A percentile compares a stretch with the other conserved stretches of the same genome.
Evolutionary conservation across 805 yeast genomes (phyloP).

Genomic region (Candida chilensis): DNA sequence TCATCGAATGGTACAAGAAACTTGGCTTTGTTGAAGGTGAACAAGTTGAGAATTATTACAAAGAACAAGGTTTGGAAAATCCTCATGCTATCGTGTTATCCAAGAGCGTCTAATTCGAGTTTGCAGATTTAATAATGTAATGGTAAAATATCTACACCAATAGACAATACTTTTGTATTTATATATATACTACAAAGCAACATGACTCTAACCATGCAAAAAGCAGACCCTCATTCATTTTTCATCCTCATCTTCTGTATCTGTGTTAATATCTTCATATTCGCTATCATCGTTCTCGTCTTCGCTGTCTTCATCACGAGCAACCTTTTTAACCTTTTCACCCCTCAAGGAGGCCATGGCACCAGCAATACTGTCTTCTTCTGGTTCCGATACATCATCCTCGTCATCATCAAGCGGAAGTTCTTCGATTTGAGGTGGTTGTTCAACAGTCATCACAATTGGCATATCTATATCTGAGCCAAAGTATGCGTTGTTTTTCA

Average conservation of each 20-base stretch:
- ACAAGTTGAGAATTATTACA: conserved; percentile 35
- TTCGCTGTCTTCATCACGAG: conserved; percentile 24
- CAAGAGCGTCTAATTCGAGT: conserved; percentile 17
- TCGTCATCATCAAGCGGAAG: conserved; percentile 19
- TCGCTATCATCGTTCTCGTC: conserved; percentile 12
- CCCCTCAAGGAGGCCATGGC: conserved; percentile 67
- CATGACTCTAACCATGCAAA: too few species aligned
- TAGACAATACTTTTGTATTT: too few species aligned
- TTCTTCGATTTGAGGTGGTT: conserved; percentile 37
- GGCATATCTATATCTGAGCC: conserved; percentile 76
- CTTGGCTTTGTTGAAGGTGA: conserved; percentile 35
- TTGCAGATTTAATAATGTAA: too few species aligned
- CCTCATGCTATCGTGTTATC: conserved; percentile 39
- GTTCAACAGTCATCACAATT: conserved; percentile 58
- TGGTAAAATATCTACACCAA: too few species aligned
- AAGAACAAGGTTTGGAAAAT: conserved; percentile 28
- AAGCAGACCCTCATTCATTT: too few species aligned
- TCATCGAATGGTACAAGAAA: conserved; percentile 40
- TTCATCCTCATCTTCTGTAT: conserved; percentile 54
- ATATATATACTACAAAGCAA: too few species aligned
- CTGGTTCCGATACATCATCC: conserved; percentile 48
- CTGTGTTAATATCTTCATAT: conserved; percentile 51
- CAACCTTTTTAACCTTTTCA: conserved; percentile 34
- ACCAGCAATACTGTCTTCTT: conserved; percentile 69
- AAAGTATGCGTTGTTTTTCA: conserved; percentile 71